Evolutionary conservation across 2,329 filamentous ascomycete genomes (phyloP).

Genomic region (Colletotrichum spaethianum): DNA sequence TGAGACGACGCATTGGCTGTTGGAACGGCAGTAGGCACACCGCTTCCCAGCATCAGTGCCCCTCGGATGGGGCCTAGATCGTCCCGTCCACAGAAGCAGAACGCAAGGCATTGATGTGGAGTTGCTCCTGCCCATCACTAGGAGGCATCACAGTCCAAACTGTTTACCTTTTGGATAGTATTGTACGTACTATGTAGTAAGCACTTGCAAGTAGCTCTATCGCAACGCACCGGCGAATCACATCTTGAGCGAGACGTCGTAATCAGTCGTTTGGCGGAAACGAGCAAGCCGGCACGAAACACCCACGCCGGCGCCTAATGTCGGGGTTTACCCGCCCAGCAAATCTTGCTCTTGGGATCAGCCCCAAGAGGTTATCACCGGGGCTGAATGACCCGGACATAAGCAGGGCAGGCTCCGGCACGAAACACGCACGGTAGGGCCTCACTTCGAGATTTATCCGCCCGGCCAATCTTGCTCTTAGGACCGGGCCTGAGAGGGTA

Average conservation of each 20-base stretch:
- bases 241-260: not conserved
- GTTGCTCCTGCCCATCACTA: not conserved
- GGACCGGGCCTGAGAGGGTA: not conserved
- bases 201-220: not conserved
- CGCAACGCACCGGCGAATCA: not conserved
- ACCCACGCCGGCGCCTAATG: not conserved
- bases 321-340: not conserved
- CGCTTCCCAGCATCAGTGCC: not conserved
- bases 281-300: not conserved
- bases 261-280: not conserved
- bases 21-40: not conserved
- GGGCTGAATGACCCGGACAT: conserved; percentile 2
- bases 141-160: not conserved
- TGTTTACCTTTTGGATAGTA: not conserved
- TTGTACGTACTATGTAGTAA: too few species aligned
- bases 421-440: not conserved
- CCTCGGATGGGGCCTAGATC: not conserved
- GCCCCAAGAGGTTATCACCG: conserved; percentile 5
- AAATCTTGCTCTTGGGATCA: not conserved
- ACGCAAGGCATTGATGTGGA: not conserved
- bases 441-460: not conserved
- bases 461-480: not conserved
- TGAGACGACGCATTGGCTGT: not conserved
- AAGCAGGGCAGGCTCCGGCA: not conserved
- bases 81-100: not conserved